These are phyloP conservation scores for Suillus brevipes DNA, from an alignment of 768 basidiomycete genomes.

Conservation along the genomic window DNA sequence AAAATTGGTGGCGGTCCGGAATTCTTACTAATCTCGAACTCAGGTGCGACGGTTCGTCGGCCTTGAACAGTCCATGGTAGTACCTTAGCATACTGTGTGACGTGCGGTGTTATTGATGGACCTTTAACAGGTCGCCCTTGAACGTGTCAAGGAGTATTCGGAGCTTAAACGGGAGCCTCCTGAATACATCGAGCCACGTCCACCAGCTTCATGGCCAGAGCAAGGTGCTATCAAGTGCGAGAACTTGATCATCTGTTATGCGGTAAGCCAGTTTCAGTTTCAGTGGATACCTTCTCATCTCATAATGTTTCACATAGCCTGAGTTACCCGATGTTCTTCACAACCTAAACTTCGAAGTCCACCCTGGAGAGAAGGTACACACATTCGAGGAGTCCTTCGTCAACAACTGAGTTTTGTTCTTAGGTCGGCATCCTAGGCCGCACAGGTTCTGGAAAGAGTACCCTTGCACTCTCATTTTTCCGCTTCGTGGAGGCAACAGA, in stretches of 20 bases:
- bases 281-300: not conserved
- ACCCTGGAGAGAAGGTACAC: conserved; percentile 71
- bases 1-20: not conserved
- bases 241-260: conserved; percentile 75
- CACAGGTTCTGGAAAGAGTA: conserved; percentile 77
- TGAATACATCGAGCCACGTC: conserved; percentile 87
- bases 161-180: conserved; percentile 75
- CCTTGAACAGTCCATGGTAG: conserved; percentile 87
- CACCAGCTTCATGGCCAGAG: conserved; percentile 76
- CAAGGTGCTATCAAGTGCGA: conserved; percentile 69
- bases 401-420: conserved; percentile 3
- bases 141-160: conserved; percentile 90
- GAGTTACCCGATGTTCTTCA: conserved; percentile 88
- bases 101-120: conserved; percentile 3
- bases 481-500: conserved; percentile 85
- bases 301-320: conserved; percentile 47
- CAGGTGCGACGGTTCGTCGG: conserved; percentile 80
- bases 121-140: conserved; percentile 65
- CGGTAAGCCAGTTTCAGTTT: conserved; percentile 56
- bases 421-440: conserved; percentile 72
- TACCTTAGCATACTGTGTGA: not conserved
- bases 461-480: conserved; percentile 83
- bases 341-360: conserved; percentile 68
- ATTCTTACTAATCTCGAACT: conserved; percentile 7
- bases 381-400: not conserved